A percentile compares a stretch with the other conserved stretches of the same genome.
Evolutionary conservation across 2,329 filamentous ascomycete genomes (phyloP).

Genomic region (Colletotrichum somersetense): DNA sequence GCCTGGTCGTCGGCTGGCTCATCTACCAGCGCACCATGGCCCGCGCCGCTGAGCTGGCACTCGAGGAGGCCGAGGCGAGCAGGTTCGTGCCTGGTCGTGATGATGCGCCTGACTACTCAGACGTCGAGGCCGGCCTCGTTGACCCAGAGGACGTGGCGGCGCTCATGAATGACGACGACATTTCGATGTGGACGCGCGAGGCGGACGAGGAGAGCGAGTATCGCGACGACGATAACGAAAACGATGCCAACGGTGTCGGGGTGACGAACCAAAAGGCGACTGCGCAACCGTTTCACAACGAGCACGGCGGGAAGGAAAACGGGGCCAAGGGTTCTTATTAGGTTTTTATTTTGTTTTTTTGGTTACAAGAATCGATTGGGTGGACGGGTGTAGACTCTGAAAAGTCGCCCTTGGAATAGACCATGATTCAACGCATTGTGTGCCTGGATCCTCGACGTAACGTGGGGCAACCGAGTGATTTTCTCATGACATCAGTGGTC

Average conservation of each 20-base stretch:
- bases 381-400: conserved; percentile 19
- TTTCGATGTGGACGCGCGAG: conserved; percentile 67
- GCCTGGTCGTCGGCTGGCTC: conserved; percentile 81
- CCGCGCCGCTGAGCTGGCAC: conserved; percentile 69
- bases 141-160: conserved; percentile 65
- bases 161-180: conserved; percentile 70
- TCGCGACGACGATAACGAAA: conserved; percentile 50
- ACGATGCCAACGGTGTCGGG: background rate
- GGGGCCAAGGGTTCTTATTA: conserved; percentile 25
- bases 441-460: background rate
- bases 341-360: background rate
- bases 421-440: background rate
- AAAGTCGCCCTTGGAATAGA: conserved; percentile 6
- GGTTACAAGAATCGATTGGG: background rate
- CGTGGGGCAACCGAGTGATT: background rate
- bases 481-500: conserved; percentile 30
- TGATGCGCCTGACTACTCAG: conserved; percentile 53
- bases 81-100: conserved; percentile 42
- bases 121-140: conserved; percentile 58
- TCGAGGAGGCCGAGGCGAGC: conserved; percentile 53
- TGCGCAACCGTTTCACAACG: conserved; percentile 16
- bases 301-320: conserved; percentile 6
- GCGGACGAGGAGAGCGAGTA: conserved; percentile 49
- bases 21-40: conserved; percentile 83
- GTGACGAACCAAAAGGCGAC: conserved; percentile 7